Evolutionary conservation across 768 basidiomycete genomes (phyloP), one percentile per base, ranked within the genome.

Genomic region (Russula olivacea): DNA sequence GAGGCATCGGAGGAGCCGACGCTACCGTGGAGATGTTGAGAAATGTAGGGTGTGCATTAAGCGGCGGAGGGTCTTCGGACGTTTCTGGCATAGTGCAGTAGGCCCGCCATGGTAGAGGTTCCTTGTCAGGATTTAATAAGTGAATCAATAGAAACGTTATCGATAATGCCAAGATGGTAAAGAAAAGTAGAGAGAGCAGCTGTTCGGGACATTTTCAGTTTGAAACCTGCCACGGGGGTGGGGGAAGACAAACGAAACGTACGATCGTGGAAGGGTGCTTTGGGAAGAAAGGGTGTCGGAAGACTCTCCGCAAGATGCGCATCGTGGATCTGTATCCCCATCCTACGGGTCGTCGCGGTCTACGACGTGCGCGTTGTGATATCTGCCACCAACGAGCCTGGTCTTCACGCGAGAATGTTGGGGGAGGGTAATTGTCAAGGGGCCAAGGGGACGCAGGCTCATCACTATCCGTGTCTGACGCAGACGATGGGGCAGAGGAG

Each of bases 71-170:
- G 70, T 76, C 73, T 56, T 77, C 69, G 66, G 79, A 77, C 61
- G 78, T 68, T 53, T 80, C 81, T 5, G 87, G 88, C 59, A 85
- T 79, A 25, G 89, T 83, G 75, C 96, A 98, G 72, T 96, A 97
- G 23, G 88, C 85, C 68, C 93, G 85, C 94, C 94, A 98, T 51
- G 94, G 94, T 8, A 97, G 77, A 23, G 93, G 89, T 57, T 89
- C 87, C 74, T 97, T 98, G 80, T 98, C 96, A 61, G 94, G 95
- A 72, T 97, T 95, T 71, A 98, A 82, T 65, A 95, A 82, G 74
- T 97, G 89, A 71, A 93, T 93, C 75, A 98, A 81, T 59, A 91
- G 78, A 63, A 94, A 83, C 34, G 94, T 95, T 69, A 95, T 79
- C 64, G 85, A 85, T 63, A 91, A 85, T 58, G 89, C 89, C 72